Conservation (phyloP, 208 protist species). For the Acanthamoeba sp. region DNA sequence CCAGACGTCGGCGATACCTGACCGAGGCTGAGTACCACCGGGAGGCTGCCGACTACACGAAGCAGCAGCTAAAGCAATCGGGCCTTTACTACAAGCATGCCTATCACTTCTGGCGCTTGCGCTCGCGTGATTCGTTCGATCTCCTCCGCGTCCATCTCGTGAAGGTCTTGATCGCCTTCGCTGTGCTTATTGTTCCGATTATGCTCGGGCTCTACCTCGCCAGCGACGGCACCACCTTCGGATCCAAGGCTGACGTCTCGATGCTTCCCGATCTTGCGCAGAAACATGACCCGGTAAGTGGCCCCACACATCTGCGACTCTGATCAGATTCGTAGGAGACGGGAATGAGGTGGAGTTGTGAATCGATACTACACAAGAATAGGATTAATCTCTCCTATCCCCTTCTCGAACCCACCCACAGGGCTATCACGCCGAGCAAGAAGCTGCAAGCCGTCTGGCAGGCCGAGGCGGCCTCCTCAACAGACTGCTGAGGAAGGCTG, state of each 20-base stretch:
- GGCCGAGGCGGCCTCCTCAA: background rate
- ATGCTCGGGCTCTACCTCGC: constrained; percentile 31
- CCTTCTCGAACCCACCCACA: background rate
- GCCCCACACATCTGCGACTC: background rate
- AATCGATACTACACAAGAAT: background rate
- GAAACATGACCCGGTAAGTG: constrained; percentile 19
- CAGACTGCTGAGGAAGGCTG: constrained; percentile 37
- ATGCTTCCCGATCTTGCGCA: constrained; percentile 65
- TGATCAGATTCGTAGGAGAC: background rate
- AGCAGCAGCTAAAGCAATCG: constrained; percentile 56
- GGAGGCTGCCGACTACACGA: constrained; percentile 19
- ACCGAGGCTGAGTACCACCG: constrained; percentile 42
- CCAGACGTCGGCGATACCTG: background rate
- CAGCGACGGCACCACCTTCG: constrained; percentile 40
- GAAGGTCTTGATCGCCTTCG: constrained; percentile 64
- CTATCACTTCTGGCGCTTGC: constrained; percentile 58
- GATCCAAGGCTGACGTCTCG: constrained; percentile 43
- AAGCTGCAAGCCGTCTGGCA: background rate
- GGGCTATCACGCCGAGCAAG: background rate
- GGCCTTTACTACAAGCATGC: constrained; percentile 69
- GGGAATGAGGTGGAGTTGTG: background rate
- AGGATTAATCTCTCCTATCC: constrained; percentile 7
- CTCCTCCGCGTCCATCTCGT: background rate
- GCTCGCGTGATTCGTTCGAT: background rate
- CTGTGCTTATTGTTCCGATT: constrained; percentile 46